phyloP scores from a whole-genome alignment of 2,329 filamentous ascomycete species.

The Aspergillus sp. region DNA sequence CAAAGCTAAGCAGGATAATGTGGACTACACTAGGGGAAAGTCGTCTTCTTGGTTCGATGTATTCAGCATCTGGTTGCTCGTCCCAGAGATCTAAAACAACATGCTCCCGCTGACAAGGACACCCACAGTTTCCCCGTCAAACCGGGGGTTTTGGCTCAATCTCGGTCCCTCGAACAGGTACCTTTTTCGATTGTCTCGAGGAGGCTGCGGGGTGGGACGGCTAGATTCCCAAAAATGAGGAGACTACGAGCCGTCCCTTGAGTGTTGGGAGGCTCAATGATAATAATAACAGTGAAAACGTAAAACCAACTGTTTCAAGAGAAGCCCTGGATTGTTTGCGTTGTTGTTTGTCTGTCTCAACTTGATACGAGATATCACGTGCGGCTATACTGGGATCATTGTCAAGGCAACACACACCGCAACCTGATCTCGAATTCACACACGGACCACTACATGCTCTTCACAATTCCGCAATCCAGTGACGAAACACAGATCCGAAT shows the following conservation, averaged over 20 bases:
- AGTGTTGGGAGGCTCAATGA: neutral
- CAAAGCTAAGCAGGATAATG: neutral
- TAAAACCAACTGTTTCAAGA: neutral
- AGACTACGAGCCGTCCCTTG: neutral
- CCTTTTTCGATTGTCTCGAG: neutral
- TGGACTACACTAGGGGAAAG: neutral
- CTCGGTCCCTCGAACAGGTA: too few relatives aligned
- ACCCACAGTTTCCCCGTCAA: neutral
- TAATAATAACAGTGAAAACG: neutral
- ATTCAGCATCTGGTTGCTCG: neutral
- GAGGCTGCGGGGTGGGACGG: neutral
- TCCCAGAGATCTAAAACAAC: neutral
- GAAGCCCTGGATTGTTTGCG: neutral
- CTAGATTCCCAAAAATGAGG: neutral
- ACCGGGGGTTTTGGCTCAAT: neutral
- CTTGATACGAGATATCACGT: slow-evolving; percentile 16
- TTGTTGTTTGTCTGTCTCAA: neutral
- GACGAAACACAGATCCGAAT: neutral
- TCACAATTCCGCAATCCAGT: neutral
- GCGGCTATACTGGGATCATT: slow-evolving; percentile 3
- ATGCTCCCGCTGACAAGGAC: neutral
- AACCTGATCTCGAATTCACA: neutral
- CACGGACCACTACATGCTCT: neutral
- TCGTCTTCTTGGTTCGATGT: neutral
- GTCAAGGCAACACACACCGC: slow-evolving; percentile 19